phyloP scores from a whole-genome alignment of 2,329 filamentous ascomycete species.

The Fusarium staphyleae region DNA sequence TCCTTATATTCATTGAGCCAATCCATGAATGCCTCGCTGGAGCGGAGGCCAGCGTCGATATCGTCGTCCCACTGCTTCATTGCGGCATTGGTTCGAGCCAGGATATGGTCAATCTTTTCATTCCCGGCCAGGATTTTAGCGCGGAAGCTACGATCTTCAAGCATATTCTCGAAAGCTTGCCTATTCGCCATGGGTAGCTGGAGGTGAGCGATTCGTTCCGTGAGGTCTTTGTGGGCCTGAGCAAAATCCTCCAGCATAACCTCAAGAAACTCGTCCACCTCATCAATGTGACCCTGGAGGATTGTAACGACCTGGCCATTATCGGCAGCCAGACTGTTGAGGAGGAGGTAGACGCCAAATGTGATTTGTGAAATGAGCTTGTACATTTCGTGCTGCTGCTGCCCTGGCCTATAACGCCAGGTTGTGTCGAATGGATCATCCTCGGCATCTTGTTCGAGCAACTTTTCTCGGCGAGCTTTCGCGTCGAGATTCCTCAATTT shows the following conservation, averaged over 20 bases:
- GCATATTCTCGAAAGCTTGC: slow-evolving; percentile 82
- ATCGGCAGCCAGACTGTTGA: slow-evolving; percentile 86
- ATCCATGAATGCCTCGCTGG: slow-evolving; percentile 76
- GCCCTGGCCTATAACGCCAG: slow-evolving; percentile 79
- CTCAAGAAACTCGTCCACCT: slow-evolving; percentile 90
- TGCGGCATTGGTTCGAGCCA: slow-evolving; percentile 76
- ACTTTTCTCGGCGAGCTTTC: slow-evolving; percentile 67
- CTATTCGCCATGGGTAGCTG: slow-evolving; percentile 85
- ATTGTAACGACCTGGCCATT: slow-evolving; percentile 88
- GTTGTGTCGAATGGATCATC: slow-evolving; percentile 74
- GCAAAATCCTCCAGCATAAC: slow-evolving; percentile 85
- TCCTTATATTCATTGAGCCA: slow-evolving; percentile 75
- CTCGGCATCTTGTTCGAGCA: slow-evolving; percentile 72
- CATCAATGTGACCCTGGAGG: slow-evolving; percentile 89
- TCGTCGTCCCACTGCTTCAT: slow-evolving; percentile 83
- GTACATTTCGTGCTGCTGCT: slow-evolving; percentile 84
- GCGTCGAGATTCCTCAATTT: slow-evolving; percentile 63
- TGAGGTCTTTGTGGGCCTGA: slow-evolving; percentile 78
- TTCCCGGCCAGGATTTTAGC: slow-evolving; percentile 85
- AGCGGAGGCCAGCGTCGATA: slow-evolving; percentile 77
- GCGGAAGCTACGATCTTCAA: slow-evolving; percentile 84
- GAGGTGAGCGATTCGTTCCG: slow-evolving; percentile 79
- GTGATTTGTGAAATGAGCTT: slow-evolving; percentile 92
- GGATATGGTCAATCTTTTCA: slow-evolving; percentile 87
- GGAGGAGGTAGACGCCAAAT: slow-evolving; percentile 88